These are phyloP conservation scores for Penicillium bovifimosum DNA, from an alignment of 495 filamentous ascomycete genomes.

Conservation along the genomic window DNA sequence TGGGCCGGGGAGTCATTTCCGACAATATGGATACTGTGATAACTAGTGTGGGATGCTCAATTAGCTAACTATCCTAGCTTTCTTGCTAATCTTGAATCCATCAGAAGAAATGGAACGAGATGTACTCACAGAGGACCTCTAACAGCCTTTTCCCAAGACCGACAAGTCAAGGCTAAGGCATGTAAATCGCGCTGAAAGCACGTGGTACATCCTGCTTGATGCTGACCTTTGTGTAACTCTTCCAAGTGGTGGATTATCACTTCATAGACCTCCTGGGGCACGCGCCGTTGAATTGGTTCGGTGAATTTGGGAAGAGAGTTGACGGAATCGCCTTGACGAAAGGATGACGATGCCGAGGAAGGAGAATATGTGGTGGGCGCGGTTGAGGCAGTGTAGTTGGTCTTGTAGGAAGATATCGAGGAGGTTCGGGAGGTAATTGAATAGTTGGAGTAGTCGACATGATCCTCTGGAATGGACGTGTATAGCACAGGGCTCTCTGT, in stretches of 20 bases:
- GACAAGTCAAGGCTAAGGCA: conserved; percentile 59
- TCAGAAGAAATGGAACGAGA: background rate
- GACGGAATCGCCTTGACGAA: conserved; percentile 34
- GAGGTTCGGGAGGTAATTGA: conserved; percentile 33
- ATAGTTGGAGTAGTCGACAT: conserved; percentile 21
- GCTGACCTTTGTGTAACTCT: conserved; percentile 39
- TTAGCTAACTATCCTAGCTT: conserved; percentile 9
- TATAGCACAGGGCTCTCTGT: conserved; percentile 33
- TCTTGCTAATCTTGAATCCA: background rate
- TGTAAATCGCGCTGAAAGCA: conserved; percentile 75
- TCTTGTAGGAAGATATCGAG: conserved; percentile 39
- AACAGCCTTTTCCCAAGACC: conserved; percentile 63
- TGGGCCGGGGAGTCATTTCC: conserved; percentile 59
- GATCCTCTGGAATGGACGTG: conserved; percentile 17
- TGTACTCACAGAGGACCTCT: conserved; percentile 55
- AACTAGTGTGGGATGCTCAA: conserved; percentile 36
- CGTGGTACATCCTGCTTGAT: conserved; percentile 55
- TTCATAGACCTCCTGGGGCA: conserved; percentile 54
- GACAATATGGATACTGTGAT: conserved; percentile 64
- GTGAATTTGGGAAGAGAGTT: conserved; percentile 30
- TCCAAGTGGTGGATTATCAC: conserved; percentile 50
- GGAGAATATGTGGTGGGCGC: conserved; percentile 37
- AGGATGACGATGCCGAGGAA: conserved; percentile 32
- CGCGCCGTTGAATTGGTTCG: conserved; percentile 41
- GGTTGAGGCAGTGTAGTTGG: conserved; percentile 37